Conservation (phyloP, 371 early-diverging fungal genomes). For the Mortierella sp. region DNA sequence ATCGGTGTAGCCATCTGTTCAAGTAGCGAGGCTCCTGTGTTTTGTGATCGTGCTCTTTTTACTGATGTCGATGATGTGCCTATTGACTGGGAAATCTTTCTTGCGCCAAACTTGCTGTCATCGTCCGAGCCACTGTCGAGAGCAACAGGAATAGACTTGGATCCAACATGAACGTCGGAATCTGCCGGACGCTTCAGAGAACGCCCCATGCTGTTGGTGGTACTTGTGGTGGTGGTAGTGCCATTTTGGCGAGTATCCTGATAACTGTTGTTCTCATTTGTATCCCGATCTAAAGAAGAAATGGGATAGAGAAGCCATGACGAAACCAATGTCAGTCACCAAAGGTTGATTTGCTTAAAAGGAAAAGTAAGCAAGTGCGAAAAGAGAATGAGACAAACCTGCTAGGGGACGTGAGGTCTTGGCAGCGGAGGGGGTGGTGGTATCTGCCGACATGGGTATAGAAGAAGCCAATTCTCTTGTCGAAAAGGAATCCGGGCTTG, state of each 20-base stretch:
- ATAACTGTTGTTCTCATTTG: not conserved
- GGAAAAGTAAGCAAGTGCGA: not conserved
- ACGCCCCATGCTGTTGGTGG: constrained; percentile 14
- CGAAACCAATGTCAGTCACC: not conserved
- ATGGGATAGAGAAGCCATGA: not conserved
- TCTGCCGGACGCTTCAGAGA: not conserved
- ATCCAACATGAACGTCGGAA: constrained; percentile 6
- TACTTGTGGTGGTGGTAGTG: not conserved
- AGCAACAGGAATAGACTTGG: not conserved
- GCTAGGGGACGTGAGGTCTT: not conserved
- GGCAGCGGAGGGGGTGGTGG: no score
- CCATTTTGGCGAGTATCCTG: not conserved
- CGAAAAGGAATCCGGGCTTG: not conserved
- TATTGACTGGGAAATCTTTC: not conserved
- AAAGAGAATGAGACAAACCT: not conserved
- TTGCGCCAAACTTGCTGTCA: constrained; percentile 24
- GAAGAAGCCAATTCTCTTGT: constrained; percentile 16
- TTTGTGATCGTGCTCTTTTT: not conserved
- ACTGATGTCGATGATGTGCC: not conserved
- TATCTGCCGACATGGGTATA: not conserved
- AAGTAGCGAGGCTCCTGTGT: constrained; percentile 24
- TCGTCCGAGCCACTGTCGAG: constrained; percentile 39
- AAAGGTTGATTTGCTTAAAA: not conserved
- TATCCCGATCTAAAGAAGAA: not conserved
- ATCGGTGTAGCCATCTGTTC: constrained; percentile 52